Conservation (phyloP, 1,284 basidiomycete genomes). For the Naganishia albida region DNA sequence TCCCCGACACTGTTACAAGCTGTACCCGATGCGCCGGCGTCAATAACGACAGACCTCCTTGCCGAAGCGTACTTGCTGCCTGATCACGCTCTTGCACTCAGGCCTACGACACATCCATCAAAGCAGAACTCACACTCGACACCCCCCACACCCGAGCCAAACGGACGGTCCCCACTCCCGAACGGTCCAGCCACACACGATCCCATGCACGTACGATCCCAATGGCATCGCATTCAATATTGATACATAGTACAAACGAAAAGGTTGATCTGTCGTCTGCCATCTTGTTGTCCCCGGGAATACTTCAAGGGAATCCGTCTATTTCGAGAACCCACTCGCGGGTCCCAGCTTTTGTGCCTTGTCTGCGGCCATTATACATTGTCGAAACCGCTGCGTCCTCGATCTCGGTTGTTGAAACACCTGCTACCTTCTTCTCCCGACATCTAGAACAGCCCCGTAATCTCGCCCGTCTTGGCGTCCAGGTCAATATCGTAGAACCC, state of each 20-base stretch:
- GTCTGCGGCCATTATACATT: conserved; percentile 17
- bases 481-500: conserved; percentile 61
- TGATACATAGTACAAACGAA: conserved; percentile 29
- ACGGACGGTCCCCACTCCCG: too few relatives aligned
- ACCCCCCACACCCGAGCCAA: too few relatives aligned
- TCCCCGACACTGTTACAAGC: too few relatives aligned
- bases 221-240: conserved; percentile 1
- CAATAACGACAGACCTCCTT: too few relatives aligned
- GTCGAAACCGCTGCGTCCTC: not conserved
- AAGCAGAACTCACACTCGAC: too few relatives aligned
- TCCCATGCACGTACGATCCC: not conserved
- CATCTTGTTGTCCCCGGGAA: not conserved
- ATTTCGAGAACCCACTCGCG: not conserved
- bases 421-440: not conserved
- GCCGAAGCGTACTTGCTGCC: too few relatives aligned
- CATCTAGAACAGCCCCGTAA: conserved; percentile 52
- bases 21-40: too few relatives aligned
- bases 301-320: conserved; percentile 8
- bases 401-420: conserved; percentile 26
- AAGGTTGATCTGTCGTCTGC: conserved; percentile 21
- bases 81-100: too few relatives aligned
- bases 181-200: not conserved
- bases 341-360: not conserved
- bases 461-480: conserved; percentile 53
- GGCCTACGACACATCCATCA: too few relatives aligned